Evolutionary conservation across 768 basidiomycete species (phyloP), one percentile per base, ranked within the genome.

Genomic region (Suillus tomentosus): DNA sequence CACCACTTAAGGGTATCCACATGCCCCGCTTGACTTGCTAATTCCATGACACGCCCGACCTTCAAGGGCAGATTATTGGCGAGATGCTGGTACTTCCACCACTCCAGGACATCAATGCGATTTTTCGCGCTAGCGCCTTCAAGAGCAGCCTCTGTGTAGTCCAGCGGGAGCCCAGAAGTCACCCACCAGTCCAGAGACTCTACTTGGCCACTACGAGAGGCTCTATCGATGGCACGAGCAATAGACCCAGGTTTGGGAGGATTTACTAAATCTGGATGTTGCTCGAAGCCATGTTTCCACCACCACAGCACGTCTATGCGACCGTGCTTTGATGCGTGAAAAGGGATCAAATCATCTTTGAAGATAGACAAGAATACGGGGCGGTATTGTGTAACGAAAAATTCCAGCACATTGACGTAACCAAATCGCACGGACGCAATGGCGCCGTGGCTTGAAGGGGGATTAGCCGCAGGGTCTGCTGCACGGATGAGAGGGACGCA

Each of bases 1-100:
- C 92, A 95, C 92, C 93, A 95, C 73, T 91, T 90, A 43, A 95
- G 84, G 3, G 86, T 88, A 22, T 84, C 81, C 45, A 91, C 87
- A 68, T 91, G 84, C 1, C 91, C 91, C 8, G 90, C 88, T 19
- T 85, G 89, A 70, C 88, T 89, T 14, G 94, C 93, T 82, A 87
- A 87, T 72, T 95, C 93, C 85, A 95, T 90, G 24, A 88, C 90
- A 45, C 91, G 87, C 3, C 93, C 93, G 27, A 94, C 86, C 74
- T 92, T 93, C 68, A 95, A 85, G 13, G 85, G 83, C 39, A 93
- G 77, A 4, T 80, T 78, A 3, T 74, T 74, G 53, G 74, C 74
- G 39, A 74, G 73, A 67, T 85, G 78, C 64, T 88, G 87, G 54
- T 79, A 78, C 67, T 87, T 87, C 93, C 92, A 95, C 93, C 93